These are phyloP conservation scores for Helianthus tuberosus DNA, from an alignment of 129 eudicot genomes.

Conservation along the genomic window DNA sequence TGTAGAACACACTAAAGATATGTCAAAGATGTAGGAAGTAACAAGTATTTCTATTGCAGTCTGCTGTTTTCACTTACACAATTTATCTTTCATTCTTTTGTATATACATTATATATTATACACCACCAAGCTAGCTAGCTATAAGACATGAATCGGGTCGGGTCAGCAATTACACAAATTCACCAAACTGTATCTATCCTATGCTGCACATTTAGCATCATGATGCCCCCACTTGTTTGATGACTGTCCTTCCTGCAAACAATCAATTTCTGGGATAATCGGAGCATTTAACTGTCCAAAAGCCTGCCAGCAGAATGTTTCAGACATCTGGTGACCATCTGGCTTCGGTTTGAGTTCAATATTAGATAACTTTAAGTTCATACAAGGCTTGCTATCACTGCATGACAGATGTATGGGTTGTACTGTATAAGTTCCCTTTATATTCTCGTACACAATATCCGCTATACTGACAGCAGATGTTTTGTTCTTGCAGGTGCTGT, in stretches of 20 bases:
- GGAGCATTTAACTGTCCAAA: slow-evolving; percentile 65
- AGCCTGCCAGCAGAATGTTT: slow-evolving; percentile 83
- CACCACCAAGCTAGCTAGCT: slow-evolving; percentile 28
- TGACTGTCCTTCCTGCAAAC: slow-evolving; percentile 63
- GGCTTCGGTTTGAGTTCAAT: slow-evolving; percentile 61
- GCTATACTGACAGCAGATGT: slow-evolving; percentile 75
- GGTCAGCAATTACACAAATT: slow-evolving; percentile 44
- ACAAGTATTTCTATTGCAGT: too few relatives aligned
- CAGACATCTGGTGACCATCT: slow-evolving; percentile 46
- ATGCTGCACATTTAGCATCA: slow-evolving; percentile 50
- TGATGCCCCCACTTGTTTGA: slow-evolving; percentile 42
- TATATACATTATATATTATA: slow-evolving; percentile 18
- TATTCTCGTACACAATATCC: slow-evolving; percentile 58
- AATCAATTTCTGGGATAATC: slow-evolving; percentile 61
- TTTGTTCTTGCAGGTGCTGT: slow-evolving; percentile 62
- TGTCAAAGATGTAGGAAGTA: too few relatives aligned
- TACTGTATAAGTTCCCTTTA: slow-evolving; percentile 80
- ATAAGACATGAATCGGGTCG: slow-evolving; percentile 33
- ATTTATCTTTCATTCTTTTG: not conserved
- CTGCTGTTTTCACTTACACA: not conserved
- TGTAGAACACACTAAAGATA: too few relatives aligned
- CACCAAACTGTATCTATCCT: slow-evolving; percentile 20
- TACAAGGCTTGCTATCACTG: slow-evolving; percentile 81
- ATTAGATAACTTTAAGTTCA: slow-evolving; percentile 52
- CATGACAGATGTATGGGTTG: slow-evolving; percentile 86